Percentiles rank a stretch among this genome's conserved stretches.
Conservation (phyloP, 2,329 filamentous ascomycete species). For the Aspergillus quadrilineatus region DNA sequence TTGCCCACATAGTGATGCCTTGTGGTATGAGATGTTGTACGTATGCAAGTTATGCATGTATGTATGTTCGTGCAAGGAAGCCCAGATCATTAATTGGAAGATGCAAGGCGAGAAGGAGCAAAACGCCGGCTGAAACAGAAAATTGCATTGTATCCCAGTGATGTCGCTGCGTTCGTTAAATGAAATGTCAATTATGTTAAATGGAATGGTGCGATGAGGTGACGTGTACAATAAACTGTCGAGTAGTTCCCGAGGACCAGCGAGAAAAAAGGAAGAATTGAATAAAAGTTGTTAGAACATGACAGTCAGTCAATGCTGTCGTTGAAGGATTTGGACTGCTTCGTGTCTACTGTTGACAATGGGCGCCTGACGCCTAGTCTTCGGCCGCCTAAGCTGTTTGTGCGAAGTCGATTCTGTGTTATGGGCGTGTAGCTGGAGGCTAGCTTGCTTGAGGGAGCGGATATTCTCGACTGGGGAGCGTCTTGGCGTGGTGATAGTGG, state of each 20-base stretch:
- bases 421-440: slow-evolving; percentile 41
- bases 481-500: slow-evolving; percentile 23
- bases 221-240: slow-evolving; percentile 1
- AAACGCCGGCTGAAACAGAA: slow-evolving; percentile 25
- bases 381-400: slow-evolving; percentile 39
- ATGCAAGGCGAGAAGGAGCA: neutral
- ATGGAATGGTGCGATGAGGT: neutral
- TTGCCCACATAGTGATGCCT: neutral
- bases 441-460: slow-evolving; percentile 35
- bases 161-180: slow-evolving; percentile 25
- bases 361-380: slow-evolving; percentile 36
- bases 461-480: slow-evolving; percentile 32
- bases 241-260: slow-evolving; percentile 12
- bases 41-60: slow-evolving; percentile 1
- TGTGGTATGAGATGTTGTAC: neutral
- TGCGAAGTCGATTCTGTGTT: slow-evolving; percentile 36
- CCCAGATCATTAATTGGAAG: slow-evolving; percentile 3
- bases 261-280: slow-evolving; percentile 1
- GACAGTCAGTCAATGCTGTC: slow-evolving; percentile 32
- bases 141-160: slow-evolving; percentile 15
- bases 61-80: neutral
- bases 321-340: slow-evolving; percentile 29
- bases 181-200: slow-evolving; percentile 17
- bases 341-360: slow-evolving; percentile 25
- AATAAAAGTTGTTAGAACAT: neutral